Percentiles rank a stretch among this genome's conserved stretches.
Evolutionary conservation across 371 early-diverging fungal species (phyloP).

Genomic region (Fennellomyces sp.): DNA sequence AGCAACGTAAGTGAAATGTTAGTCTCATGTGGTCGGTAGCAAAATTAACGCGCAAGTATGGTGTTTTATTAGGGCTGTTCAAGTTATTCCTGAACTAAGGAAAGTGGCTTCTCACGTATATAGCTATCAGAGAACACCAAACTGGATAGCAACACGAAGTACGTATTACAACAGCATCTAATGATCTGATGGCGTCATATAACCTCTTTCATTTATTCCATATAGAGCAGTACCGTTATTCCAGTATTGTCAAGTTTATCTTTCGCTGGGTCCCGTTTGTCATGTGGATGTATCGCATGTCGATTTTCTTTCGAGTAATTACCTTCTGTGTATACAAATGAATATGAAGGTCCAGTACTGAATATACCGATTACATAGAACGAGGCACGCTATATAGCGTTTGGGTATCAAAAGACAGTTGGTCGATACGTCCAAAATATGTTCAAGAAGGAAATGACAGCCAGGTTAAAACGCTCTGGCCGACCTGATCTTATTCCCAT

Average conservation of each 20-base stretch:
- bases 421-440: not conserved
- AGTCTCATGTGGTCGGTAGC: no score
- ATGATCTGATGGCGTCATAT: not conserved
- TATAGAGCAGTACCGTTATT: no score
- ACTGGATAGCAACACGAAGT: constrained; percentile 44
- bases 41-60: no score
- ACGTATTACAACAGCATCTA: no score
- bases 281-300: no score
- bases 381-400: constrained; percentile 9
- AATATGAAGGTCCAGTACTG: no score
- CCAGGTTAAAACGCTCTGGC: constrained; percentile 10
- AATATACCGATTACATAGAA: no score
- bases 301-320: no score
- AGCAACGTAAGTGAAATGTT: constrained; percentile 36
- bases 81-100: constrained; percentile 53
- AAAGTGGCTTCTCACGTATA: constrained; percentile 42
- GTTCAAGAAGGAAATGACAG: not conserved
- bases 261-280: no score
- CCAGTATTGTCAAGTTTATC: no score
- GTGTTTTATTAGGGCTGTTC: constrained; percentile 45
- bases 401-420: constrained; percentile 3
- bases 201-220: no score
- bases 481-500: constrained; percentile 20
- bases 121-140: constrained; percentile 59
- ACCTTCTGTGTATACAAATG: no score